These are phyloP conservation scores for Pseudozyma tsukubaensis DNA, from an alignment of 1,284 basidiomycete species.

Conservation along the genomic window DNA sequence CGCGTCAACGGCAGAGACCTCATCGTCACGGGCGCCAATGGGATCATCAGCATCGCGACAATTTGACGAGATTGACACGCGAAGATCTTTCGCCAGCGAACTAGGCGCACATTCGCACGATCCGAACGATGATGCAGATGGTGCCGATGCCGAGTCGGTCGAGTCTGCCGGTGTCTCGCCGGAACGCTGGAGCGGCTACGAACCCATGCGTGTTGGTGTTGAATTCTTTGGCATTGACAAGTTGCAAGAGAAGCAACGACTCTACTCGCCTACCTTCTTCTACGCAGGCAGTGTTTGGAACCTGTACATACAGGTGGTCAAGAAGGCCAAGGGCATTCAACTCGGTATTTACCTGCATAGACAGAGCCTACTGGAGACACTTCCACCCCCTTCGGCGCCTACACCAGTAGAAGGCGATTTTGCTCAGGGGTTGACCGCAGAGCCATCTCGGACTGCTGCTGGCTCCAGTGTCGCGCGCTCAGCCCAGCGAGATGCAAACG, in stretches of 20 bases:
- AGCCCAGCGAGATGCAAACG: slow-evolving; percentile 12
- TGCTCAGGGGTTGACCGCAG: neutral
- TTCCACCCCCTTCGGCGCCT: slow-evolving; percentile 70
- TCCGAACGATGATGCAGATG: slow-evolving; percentile 31
- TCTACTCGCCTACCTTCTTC: slow-evolving; percentile 71
- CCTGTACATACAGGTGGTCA: slow-evolving; percentile 85
- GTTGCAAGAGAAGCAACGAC: slow-evolving; percentile 80
- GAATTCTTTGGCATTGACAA: slow-evolving; percentile 90
- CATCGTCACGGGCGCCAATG: neutral
- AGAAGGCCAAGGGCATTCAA: slow-evolving; percentile 79
- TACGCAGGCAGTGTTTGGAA: slow-evolving; percentile 79
- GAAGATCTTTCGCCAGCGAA: slow-evolving; percentile 14
- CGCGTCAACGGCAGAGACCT: slow-evolving; percentile 2
- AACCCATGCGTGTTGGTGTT: slow-evolving; percentile 74
- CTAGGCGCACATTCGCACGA: slow-evolving; percentile 18
- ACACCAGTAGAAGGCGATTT: slow-evolving; percentile 12
- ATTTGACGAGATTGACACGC: slow-evolving; percentile 21
- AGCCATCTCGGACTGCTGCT: slow-evolving; percentile 7
- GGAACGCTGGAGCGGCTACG: slow-evolving; percentile 57
- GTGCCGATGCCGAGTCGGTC: slow-evolving; percentile 25
- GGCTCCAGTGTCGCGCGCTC: slow-evolving; percentile 1
- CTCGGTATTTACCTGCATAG: slow-evolving; percentile 90
- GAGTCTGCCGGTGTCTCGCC: slow-evolving; percentile 22
- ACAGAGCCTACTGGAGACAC: slow-evolving; percentile 78
- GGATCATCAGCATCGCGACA: slow-evolving; percentile 8